Evolutionary conservation across 192 early-diverging fungal genomes (phyloP).

Genomic region (Cladochytrium replicatum): DNA sequence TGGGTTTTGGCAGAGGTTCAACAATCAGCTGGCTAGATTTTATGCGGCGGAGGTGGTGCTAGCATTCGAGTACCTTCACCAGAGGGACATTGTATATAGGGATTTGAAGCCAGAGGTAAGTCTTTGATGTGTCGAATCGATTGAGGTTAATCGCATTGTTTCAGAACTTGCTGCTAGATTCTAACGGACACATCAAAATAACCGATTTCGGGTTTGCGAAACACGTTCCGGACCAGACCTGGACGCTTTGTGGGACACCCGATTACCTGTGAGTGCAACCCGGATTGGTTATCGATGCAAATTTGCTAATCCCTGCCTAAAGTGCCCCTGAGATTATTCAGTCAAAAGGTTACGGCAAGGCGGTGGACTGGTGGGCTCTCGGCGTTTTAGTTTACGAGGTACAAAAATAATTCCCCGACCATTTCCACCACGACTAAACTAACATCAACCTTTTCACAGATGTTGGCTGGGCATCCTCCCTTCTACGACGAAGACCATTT

Average conservation of each 20-base stretch:
- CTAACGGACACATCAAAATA: constrained; percentile 71
- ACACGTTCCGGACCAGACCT: constrained; percentile 67
- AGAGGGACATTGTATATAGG: constrained; percentile 67
- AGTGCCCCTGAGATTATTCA: constrained; percentile 69
- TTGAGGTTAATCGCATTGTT: background rate
- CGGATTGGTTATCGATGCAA: background rate
- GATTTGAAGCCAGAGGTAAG: constrained; percentile 70
- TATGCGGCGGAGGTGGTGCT: constrained; percentile 74
- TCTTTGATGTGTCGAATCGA: background rate
- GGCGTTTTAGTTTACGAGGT: constrained; percentile 84
- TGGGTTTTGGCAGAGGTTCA: constrained; percentile 52
- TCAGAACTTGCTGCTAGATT: constrained; percentile 65
- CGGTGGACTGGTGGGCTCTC: constrained; percentile 94
- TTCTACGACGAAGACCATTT: constrained; percentile 95
- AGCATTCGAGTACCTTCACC: constrained; percentile 75
- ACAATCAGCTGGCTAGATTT: constrained; percentile 66
- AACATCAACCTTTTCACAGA: constrained; percentile 20
- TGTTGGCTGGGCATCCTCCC: constrained; percentile 90
- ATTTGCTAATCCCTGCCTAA: background rate
- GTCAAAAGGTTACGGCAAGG: constrained; percentile 83
- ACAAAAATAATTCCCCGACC: background rate
- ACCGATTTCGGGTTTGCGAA: constrained; percentile 88
- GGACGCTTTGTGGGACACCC: constrained; percentile 77
- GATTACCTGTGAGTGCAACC: constrained; percentile 77
- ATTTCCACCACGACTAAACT: background rate